Percentiles rank a stretch among this genome's conserved stretches.
These are phyloP conservation scores for Cantharellus cinnabarinus DNA, from an alignment of 768 basidiomycete species.

Conservation along the genomic window DNA sequence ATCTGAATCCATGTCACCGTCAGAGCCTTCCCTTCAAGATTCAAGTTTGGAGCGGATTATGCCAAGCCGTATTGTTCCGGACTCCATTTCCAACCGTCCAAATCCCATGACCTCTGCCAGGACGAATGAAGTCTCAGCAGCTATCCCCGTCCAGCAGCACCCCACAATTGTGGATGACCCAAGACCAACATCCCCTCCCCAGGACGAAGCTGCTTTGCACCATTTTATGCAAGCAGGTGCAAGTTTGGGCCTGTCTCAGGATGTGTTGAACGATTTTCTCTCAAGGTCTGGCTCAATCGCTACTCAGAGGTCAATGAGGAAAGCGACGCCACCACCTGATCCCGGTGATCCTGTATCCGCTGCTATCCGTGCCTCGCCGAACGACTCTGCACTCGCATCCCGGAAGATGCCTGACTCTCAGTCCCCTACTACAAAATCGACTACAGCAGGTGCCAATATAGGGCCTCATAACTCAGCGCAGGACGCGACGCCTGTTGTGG, in stretches of 20 bases:
- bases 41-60: no score
- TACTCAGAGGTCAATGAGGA: background rate
- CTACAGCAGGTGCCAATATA: background rate
- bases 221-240: conserved; percentile 60
- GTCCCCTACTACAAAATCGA: background rate
- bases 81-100: background rate
- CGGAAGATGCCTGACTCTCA: background rate
- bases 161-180: background rate
- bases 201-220: conserved; percentile 35
- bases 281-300: conserved; percentile 32
- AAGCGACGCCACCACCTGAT: conserved; percentile 30
- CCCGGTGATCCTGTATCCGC: background rate
- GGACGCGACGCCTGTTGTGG: conserved; percentile 15
- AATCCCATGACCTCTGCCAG: background rate
- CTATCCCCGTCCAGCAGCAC: background rate
- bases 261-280: conserved; percentile 46
- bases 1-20: background rate
- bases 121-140: background rate
- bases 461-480: background rate
- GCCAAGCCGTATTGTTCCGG: background rate
- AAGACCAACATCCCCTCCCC: conserved; percentile 6
- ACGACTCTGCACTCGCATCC: background rate
- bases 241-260: conserved; percentile 55
- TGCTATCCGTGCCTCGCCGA: background rate
- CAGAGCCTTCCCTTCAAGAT: background rate